A percentile compares a stretch with the other conserved stretches of the same genome.
Evolutionary conservation across 2,329 filamentous ascomycete genomes (phyloP).

Genomic region (Grosmannia serpens): DNA sequence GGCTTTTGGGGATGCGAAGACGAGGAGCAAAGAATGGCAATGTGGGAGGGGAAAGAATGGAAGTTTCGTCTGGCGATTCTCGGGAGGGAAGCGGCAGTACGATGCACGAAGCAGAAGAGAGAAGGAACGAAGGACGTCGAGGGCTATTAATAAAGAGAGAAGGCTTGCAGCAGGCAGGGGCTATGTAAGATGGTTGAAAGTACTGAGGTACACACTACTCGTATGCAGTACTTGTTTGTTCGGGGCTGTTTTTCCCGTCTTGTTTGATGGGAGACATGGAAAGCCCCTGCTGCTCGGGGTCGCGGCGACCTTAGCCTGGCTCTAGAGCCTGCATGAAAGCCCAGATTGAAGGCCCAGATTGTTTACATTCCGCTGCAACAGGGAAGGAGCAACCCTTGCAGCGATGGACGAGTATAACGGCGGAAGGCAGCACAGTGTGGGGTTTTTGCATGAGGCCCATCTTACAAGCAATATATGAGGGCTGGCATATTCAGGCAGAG

Average conservation of each 20-base stretch:
- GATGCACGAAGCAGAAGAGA: neutral
- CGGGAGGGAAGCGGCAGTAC: neutral
- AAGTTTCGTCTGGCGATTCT: neutral
- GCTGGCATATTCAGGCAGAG: too few relatives aligned
- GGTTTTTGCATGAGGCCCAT: neutral
- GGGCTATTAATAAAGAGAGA: neutral
- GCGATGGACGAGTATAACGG: neutral
- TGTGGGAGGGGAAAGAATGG: neutral
- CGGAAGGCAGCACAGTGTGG: neutral
- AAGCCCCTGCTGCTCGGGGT: neutral
- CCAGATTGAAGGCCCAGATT: neutral
- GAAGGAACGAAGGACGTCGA: neutral
- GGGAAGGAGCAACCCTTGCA: neutral
- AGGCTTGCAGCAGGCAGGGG: too few relatives aligned
- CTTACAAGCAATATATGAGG: neutral
- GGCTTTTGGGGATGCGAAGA: neutral
- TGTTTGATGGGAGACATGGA: neutral
- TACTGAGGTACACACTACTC: too few relatives aligned
- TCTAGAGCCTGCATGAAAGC: neutral
- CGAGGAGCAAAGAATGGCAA: neutral
- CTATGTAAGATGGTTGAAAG: neutral
- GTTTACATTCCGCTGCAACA: neutral
- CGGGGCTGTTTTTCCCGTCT: neutral
- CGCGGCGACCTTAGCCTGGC: neutral
- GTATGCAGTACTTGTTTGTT: neutral